Evolutionary conservation across 2,329 filamentous ascomycete genomes (phyloP).

Genomic region (Cordyceps sp.): DNA sequence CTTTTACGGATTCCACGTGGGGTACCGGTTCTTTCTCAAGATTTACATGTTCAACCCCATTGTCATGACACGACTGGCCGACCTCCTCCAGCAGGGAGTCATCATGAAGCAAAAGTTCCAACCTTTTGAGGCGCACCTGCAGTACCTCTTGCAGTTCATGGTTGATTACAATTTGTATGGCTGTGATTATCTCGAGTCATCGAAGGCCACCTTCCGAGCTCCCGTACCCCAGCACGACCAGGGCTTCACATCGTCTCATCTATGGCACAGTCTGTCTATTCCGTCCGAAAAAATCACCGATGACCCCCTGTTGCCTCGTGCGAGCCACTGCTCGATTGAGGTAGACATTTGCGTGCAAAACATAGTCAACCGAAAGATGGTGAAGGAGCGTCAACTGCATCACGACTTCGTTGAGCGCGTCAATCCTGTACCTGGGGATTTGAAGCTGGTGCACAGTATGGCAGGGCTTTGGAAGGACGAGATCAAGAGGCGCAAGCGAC

Average conservation of each 20-base stretch:
- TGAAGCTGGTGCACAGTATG: constrained; percentile 88
- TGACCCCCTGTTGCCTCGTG: constrained; percentile 48
- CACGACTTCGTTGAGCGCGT: constrained; percentile 70
- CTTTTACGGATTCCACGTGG: constrained; percentile 91
- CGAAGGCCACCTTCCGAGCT: constrained; percentile 53
- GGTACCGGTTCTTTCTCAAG: constrained; percentile 82
- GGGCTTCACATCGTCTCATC: constrained; percentile 40
- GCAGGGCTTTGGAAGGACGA: constrained; percentile 87
- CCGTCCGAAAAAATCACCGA: constrained; percentile 30
- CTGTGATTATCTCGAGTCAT: constrained; percentile 68
- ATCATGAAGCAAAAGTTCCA: constrained; percentile 75
- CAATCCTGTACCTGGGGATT: constrained; percentile 42
- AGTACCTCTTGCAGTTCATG: constrained; percentile 95
- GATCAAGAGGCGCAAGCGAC: constrained; percentile 57
- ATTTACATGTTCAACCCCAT: constrained; percentile 83
- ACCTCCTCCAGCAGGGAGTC: constrained; percentile 74
- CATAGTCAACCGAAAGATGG: constrained; percentile 65
- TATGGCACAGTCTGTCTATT: constrained; percentile 70
- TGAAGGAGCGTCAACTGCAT: constrained; percentile 64
- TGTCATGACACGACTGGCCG: constrained; percentile 73
- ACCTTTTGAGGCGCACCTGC: constrained; percentile 84
- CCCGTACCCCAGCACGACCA: constrained; percentile 59
- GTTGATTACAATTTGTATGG: constrained; percentile 95
- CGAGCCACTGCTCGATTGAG: constrained; percentile 79
- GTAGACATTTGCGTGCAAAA: constrained; percentile 80